Conservation (phyloP, 2,329 filamentous ascomycete genomes). For the Ascomycota sp. region DNA sequence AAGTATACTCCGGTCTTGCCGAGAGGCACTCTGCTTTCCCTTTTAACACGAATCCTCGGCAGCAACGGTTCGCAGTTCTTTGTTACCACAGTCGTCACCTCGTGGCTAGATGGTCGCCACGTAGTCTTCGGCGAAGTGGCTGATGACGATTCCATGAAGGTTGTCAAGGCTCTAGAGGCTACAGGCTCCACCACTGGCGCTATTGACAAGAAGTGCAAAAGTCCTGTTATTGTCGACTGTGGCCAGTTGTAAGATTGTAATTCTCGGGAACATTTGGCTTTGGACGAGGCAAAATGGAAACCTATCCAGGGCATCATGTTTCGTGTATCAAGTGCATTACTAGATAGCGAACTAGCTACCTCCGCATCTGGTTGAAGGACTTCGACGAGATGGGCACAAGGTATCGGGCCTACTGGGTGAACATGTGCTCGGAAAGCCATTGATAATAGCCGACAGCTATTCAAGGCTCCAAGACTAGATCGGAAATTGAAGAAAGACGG, state of each 20-base stretch:
- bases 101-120: conserved; percentile 68
- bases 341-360: conserved; percentile 1
- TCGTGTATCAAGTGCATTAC: too few relatives aligned
- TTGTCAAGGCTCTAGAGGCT: conserved; percentile 43
- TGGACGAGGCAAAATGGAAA: not conserved
- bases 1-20: conserved; percentile 14
- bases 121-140: conserved; percentile 67
- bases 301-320: too few relatives aligned
- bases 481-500: too few relatives aligned
- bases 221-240: conserved; percentile 34
- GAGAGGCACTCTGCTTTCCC: too few relatives aligned
- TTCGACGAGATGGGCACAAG: too few relatives aligned
- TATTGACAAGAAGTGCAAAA: conserved; percentile 33
- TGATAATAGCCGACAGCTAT: too few relatives aligned
- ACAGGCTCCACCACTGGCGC: conserved; percentile 33
- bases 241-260: conserved; percentile 25
- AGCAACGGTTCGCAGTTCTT: conserved; percentile 99
- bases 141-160: conserved; percentile 22
- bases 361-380: too few relatives aligned
- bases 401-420: too few relatives aligned
- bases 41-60: conserved; percentile 14
- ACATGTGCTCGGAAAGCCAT: too few relatives aligned
- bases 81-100: conserved; percentile 79
- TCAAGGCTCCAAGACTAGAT: too few relatives aligned
- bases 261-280: conserved; percentile 1